Conservation (phyloP, 2,329 filamentous ascomycete species). For the Nothophaeocryptopus gaeumannii region DNA sequence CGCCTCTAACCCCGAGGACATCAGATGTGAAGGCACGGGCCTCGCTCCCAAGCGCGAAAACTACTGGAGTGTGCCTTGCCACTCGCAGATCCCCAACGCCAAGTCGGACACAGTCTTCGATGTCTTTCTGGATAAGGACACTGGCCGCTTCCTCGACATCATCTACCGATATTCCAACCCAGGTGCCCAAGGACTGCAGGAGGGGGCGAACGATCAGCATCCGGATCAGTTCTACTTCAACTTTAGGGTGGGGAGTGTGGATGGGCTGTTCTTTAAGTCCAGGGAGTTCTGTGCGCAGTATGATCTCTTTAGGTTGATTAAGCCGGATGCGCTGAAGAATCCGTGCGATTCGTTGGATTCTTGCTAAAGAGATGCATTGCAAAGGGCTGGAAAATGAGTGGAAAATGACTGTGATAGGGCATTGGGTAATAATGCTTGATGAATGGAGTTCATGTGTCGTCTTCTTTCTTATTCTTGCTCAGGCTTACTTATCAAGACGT, state of each 20-base stretch:
- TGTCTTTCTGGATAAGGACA: conserved; percentile 18
- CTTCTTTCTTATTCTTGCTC: too few relatives aligned
- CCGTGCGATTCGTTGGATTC: conserved; percentile 19
- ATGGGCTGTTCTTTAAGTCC: conserved; percentile 20
- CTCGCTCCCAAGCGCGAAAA: conserved; percentile 5
- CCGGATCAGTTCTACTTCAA: conserved; percentile 20
- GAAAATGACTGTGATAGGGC: too few relatives aligned
- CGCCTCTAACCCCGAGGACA: conserved; percentile 16
- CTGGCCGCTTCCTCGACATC: conserved; percentile 19
- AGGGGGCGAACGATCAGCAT: conserved; percentile 7
- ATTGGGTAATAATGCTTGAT: too few relatives aligned
- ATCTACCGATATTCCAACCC: conserved; percentile 22
- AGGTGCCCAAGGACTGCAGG: conserved; percentile 10
- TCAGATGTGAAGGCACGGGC: conserved; percentile 15
- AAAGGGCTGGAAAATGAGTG: neutral
- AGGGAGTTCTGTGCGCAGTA: conserved; percentile 20
- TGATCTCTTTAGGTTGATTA: conserved; percentile 16
- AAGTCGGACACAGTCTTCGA: conserved; percentile 19
- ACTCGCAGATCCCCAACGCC: conserved; percentile 9
- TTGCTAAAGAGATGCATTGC: conserved; percentile 7
- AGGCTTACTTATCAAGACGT: too few relatives aligned
- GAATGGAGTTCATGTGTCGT: too few relatives aligned
- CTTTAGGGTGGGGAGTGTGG: conserved; percentile 17
- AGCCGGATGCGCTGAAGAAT: conserved; percentile 21
- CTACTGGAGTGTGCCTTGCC: conserved; percentile 17